These are phyloP conservation scores for Styphnolobium japonicum DNA, from an alignment of 306 rosid species.

Conservation along the genomic window DNA sequence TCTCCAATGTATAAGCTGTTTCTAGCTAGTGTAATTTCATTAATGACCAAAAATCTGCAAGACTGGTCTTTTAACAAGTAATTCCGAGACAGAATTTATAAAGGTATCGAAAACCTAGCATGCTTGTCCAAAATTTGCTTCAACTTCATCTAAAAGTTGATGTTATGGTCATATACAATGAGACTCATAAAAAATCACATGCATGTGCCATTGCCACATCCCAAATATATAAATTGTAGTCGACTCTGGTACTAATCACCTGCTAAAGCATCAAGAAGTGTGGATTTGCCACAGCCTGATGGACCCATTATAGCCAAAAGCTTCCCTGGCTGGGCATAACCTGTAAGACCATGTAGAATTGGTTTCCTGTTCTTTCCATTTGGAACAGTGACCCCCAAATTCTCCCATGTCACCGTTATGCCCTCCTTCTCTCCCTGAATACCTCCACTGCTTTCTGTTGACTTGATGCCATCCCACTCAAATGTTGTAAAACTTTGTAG, in stretches of 20 bases:
- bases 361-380: constrained; percentile 36
- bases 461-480: not conserved
- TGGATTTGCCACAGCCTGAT: constrained; percentile 82
- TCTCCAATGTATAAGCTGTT: not conserved
- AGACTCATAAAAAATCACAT: not conserved
- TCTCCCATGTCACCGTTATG: constrained; percentile 54
- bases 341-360: constrained; percentile 50
- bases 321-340: constrained; percentile 59
- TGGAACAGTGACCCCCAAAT: constrained; percentile 48
- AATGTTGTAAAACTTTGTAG: not conserved
- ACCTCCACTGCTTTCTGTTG: constrained; percentile 4
- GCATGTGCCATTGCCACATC: not conserved
- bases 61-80: not conserved
- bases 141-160: not conserved
- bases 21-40: not conserved
- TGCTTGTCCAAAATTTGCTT: not conserved
- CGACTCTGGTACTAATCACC: constrained; percentile 27
- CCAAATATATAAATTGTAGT: not conserved
- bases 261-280: constrained; percentile 71
- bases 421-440: constrained; percentile 1
- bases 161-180: not conserved
- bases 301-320: constrained; percentile 75
- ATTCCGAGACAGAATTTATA: not conserved
- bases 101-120: not conserved
- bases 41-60: not conserved